Base-by-base conservation (phyloP, 2,329 filamentous ascomycete species). In the Paracamarosporium sp. region DNA sequence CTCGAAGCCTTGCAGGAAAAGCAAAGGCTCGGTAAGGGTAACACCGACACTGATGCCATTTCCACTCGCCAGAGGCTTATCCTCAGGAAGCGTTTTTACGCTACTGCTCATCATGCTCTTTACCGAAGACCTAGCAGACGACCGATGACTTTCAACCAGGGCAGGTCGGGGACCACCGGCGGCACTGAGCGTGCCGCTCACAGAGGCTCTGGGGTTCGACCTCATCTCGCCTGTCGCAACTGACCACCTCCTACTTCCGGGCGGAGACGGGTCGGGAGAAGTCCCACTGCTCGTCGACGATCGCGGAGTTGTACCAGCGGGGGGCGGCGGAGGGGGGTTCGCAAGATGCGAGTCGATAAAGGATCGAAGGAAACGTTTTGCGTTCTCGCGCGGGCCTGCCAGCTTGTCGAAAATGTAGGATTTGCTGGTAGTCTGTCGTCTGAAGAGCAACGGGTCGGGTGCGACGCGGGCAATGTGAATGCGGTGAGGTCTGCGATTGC, bases 1-100 rank as follows among this genome's bases (percentile, higher is more conserved):
- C 56, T 93, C 90, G 68, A 94, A 93, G 0, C 91, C 91, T 27
- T 89, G 88, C 31, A 95, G 80, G 69, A 92, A 95, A 24, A 95
- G 80, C 56, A 90, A 89, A n/a, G 90, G 90, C 73, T 95, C 92
- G 27, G 90, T 90, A 38, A 95, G 80, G 27, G 89, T 79, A 44
- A 95, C 90, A 28, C 87, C 89, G 68, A 91, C 90, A 24, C 84
- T 84, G 22, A 95, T 83, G 43, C 91, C 91, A 74, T 90, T 92
- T 46, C 89, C 91, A 15, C 88, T 87, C 12, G 90, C 90, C n/a
- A 94, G 82, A 1, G 92, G 91, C 76, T 93, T 92, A 61, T 85
- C 82, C 45, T 81, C 78, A 2, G 79, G 70, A 31, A 80, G 53
- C 12, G 61, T 62, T 57, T 64, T 72, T 35, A 72, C 66, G 53